Conservation (phyloP, 2,329 filamentous ascomycete genomes). For the Aspergillus sojae region DNA sequence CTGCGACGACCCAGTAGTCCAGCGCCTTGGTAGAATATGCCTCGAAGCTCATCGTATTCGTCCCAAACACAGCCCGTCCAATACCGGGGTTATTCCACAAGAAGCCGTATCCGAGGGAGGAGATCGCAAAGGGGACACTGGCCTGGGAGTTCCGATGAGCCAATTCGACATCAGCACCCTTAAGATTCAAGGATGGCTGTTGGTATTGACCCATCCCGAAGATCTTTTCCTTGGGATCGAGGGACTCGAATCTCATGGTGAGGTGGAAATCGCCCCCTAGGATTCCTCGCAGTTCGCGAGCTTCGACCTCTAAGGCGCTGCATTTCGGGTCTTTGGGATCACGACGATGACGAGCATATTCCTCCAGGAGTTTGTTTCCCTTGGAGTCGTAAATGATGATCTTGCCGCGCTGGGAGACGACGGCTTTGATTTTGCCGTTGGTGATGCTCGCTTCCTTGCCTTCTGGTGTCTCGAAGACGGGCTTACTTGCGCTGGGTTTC, state of each 20-base stretch:
- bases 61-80: conserved; percentile 63
- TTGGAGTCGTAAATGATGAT: conserved; percentile 50
- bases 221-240: conserved; percentile 60
- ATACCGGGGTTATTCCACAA: conserved; percentile 69
- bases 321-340: conserved; percentile 61
- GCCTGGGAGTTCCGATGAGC: conserved; percentile 70
- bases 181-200: conserved; percentile 64
- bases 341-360: conserved; percentile 54
- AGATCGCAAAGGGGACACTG: conserved; percentile 64
- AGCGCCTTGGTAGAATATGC: conserved; percentile 59
- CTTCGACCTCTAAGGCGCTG: conserved; percentile 59
- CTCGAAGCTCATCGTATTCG: conserved; percentile 64
- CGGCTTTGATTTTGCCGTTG: conserved; percentile 54
- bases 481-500: conserved; percentile 18
- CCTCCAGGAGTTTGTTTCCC: conserved; percentile 53
- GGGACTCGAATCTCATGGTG: conserved; percentile 61
- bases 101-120: conserved; percentile 63
- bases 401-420: conserved; percentile 53
- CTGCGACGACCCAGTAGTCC: conserved; percentile 68
- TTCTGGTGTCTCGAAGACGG: conserved; percentile 20
- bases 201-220: conserved; percentile 73
- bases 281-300: conserved; percentile 60
- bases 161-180: conserved; percentile 64
- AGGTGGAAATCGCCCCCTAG: conserved; percentile 59
- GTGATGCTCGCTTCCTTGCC: conserved; percentile 43